Percentiles rank a stretch among this genome's conserved stretches.
Evolutionary conservation across 2,329 filamentous ascomycete species (phyloP).

Genomic region (Zymoseptoria brevis): DNA sequence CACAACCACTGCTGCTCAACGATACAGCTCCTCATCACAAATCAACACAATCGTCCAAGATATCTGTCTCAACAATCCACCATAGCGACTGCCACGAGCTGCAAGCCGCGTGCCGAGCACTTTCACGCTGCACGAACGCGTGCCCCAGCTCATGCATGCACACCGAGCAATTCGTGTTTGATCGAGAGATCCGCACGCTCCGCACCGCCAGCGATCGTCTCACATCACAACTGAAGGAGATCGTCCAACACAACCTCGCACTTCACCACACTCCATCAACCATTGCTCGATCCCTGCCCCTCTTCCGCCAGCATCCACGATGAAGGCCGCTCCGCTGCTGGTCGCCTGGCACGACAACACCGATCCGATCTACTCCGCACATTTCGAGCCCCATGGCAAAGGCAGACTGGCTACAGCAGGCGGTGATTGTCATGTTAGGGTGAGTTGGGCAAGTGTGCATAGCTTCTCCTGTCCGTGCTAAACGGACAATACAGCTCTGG

Average conservation of each 20-base stretch:
- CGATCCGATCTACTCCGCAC: conserved; percentile 91
- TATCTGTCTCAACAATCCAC: neutral
- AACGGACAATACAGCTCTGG: conserved; percentile 63
- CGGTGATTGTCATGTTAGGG: conserved; percentile 92
- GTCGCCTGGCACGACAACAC: conserved; percentile 99
- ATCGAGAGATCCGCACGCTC: neutral
- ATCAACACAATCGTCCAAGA: neutral
- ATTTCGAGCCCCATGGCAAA: conserved; percentile 90
- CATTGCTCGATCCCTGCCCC: neutral
- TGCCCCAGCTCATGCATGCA: neutral
- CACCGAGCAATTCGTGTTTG: neutral
- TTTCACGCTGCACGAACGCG: neutral
- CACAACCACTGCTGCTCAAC: neutral
- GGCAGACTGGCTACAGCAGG: conserved; percentile 87
- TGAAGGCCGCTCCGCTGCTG: conserved; percentile 94
- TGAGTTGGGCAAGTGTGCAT: conserved; percentile 33
- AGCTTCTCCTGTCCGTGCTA: neutral
- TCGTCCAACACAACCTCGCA: neutral
- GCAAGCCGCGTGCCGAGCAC: neutral
- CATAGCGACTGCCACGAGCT: neutral
- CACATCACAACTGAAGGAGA: neutral
- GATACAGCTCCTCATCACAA: neutral
- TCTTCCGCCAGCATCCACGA: conserved; percentile 33
- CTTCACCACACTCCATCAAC: neutral
- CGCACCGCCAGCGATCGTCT: neutral